Evolutionary conservation across 352 stramenopile genomes (phyloP), one percentile per base, ranked within the genome.

Genomic region (Phytophthora constricta): DNA sequence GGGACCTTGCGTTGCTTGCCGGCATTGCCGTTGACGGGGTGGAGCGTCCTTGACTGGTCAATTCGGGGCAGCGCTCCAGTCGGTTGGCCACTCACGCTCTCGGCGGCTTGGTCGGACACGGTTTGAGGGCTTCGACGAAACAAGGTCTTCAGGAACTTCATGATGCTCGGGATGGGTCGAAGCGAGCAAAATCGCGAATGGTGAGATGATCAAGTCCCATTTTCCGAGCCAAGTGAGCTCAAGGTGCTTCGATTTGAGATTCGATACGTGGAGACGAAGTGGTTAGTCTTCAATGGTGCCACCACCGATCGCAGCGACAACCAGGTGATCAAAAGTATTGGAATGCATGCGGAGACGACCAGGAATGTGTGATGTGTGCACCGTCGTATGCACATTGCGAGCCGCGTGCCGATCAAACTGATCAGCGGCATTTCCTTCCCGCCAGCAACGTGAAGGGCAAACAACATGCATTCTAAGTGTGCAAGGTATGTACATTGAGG

Each of bases 141-240:
- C 22, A 72, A 45, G 2, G 50, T 48, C 42, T 67, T 67, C 17
- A 68, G 22, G 26, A 67, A 59, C 58, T 67, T 72, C 64, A 72
- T 72, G 13, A 28, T 57, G 48, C 25, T 4, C n/a, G 43, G 41
- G 28, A 7, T 19, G 17, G 14, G 13, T 42, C n/a, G 5, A 27
- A 45, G 56, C 31, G 8, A 43, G 34, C 34, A 65, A 51, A 65
- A 58, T 39, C 17, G 27, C 23, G 17, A 65, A 52, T 65, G 57
- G 25, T 13, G 27, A 46, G n/a, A 42, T 13, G 34, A 17, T 17
- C 10, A n/a, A n/a, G n/a, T n/a, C n/a, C n/a, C n/a, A n/a, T n/a
- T n/a, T n/a, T n/a, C n/a, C n/a, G n/a, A n/a, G n/a, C n/a, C n/a
- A n/a, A n/a, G n/a, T n/a, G n/a, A n/a, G n/a, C n/a, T n/a, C n/a